A percentile compares a stretch with the other conserved stretches of the same genome.
Evolutionary conservation across 768 basidiomycete species (phyloP).

Genomic region (Paxillus rubicundulus): DNA sequence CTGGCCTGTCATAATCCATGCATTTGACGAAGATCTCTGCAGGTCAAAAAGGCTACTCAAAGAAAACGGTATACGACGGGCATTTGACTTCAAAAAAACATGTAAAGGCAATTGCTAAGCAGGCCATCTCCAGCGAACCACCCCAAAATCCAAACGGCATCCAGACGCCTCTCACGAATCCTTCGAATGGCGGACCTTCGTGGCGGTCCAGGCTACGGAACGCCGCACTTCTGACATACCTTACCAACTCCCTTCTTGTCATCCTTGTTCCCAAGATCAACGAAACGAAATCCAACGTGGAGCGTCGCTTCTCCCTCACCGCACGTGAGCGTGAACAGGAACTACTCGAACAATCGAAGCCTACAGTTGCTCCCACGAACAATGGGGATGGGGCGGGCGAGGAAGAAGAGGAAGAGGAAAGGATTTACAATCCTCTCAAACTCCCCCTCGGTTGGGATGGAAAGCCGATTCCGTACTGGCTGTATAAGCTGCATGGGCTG

Average conservation of each 20-base stretch:
- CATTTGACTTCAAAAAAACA: slow-evolving; percentile 97
- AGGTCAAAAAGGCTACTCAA: slow-evolving; percentile 95
- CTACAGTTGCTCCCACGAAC: slow-evolving; percentile 47
- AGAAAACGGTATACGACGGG: slow-evolving; percentile 96
- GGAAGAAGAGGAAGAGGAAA: slow-evolving; percentile 93
- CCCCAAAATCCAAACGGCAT: slow-evolving; percentile 35
- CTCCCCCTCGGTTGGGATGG: slow-evolving; percentile 97
- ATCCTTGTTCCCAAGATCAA: slow-evolving; percentile 64
- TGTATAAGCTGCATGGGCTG: slow-evolving; percentile 96
- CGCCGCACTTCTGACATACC: slow-evolving; percentile 69
- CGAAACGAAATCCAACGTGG: slow-evolving; percentile 95
- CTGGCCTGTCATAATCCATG: slow-evolving; percentile 1
- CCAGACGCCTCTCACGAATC: slow-evolving; percentile 24
- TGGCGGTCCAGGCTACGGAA: slow-evolving; percentile 53
- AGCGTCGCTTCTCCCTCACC: slow-evolving; percentile 93
- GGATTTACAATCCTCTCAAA: slow-evolving; percentile 97
- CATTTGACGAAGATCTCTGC: slow-evolving; percentile 3
- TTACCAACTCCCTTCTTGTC: slow-evolving; percentile 64
- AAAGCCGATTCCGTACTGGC: slow-evolving; percentile 98
- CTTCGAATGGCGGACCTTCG: slow-evolving; percentile 30
- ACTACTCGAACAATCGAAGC: slow-evolving; percentile 64
- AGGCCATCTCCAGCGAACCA: slow-evolving; percentile 44
- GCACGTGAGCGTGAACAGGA: slow-evolving; percentile 98
- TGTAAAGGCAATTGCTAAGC: slow-evolving; percentile 81
- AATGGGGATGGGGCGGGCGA: slow-evolving; percentile 50